These are phyloP conservation scores for Annulohypoxylon stygium DNA, from an alignment of 495 filamentous ascomycete species.

Conservation along the genomic window DNA sequence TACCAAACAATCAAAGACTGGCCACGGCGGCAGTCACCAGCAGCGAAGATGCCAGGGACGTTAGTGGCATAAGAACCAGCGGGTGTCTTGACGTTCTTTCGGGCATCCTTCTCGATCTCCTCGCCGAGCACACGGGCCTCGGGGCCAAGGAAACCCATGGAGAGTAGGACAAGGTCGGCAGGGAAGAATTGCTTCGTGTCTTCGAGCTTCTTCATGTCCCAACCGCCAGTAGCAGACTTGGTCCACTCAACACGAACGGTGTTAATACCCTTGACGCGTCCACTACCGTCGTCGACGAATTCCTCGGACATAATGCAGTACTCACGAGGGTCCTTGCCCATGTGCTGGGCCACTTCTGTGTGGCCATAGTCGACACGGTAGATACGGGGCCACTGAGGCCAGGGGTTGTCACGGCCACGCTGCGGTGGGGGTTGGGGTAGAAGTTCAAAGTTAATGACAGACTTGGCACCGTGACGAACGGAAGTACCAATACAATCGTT, in stretches of 20 bases:
- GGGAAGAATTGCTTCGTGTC: conserved; percentile 97
- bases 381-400: conserved; percentile 99
- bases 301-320: conserved; percentile 99
- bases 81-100: conserved; percentile 98
- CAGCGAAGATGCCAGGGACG: conserved; percentile 90
- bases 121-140: conserved; percentile 90
- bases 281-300: conserved; percentile 92
- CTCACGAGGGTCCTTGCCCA: conserved; percentile 97
- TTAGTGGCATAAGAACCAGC: conserved; percentile 92
- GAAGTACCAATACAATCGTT: conserved; percentile 99
- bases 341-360: conserved; percentile 95
- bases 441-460: conserved; percentile 97
- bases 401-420: conserved; percentile 96
- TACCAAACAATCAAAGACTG: conserved; percentile 99
- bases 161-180: conserved; percentile 94
- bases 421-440: conserved; percentile 94
- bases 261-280: conserved; percentile 96
- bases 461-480: conserved; percentile 96
- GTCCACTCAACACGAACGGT: conserved; percentile 98
- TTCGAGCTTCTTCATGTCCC: conserved; percentile 99
- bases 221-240: conserved; percentile 87
- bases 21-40: conserved; percentile 95
- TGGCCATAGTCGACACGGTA: conserved; percentile 99
- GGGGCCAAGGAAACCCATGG: conserved; percentile 98
- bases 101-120: conserved; percentile 88